Percentiles rank a stretch among this genome's conserved stretches.
Evolutionary conservation across 305 asterid genomes (phyloP).

Genomic region (Fraxinus nigra): DNA sequence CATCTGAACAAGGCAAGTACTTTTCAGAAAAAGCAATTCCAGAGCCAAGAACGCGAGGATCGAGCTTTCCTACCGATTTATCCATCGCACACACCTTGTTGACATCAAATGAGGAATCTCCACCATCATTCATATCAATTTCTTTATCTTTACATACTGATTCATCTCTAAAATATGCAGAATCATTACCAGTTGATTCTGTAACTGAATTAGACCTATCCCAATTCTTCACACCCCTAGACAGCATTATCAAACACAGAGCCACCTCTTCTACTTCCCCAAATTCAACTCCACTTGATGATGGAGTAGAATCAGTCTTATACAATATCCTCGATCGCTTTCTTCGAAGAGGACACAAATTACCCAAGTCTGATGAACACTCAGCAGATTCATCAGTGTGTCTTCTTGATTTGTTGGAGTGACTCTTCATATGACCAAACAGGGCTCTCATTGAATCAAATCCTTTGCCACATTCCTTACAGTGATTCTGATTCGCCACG

Average conservation of each 20-base stretch:
- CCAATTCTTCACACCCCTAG: constrained; percentile 47
- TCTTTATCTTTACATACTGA: constrained; percentile 26
- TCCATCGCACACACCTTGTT: constrained; percentile 5
- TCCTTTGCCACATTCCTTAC: constrained; percentile 64
- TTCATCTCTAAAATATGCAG: constrained; percentile 35
- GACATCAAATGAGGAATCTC: constrained; percentile 20
- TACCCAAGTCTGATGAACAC: constrained; percentile 42
- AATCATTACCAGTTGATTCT: constrained; percentile 28
- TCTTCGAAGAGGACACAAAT: constrained; percentile 47
- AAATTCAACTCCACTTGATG: constrained; percentile 35
- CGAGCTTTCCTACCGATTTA: constrained; percentile 7
- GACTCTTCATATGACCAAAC: constrained; percentile 88
- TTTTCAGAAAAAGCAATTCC: constrained; percentile 21
- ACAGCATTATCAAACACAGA: constrained; percentile 61
- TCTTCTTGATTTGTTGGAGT: constrained; percentile 50
- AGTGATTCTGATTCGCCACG: constrained; percentile 35
- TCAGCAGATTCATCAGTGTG: constrained; percentile 29
- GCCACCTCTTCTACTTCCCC: constrained; percentile 58
- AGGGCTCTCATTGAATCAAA: constrained; percentile 68
- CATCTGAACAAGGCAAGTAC: constrained; percentile 29
- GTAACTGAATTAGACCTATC: constrained; percentile 14
- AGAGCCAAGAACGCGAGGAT: constrained; percentile 9
- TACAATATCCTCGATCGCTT: constrained; percentile 63
- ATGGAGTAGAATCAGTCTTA: constrained; percentile 28
- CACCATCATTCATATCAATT: constrained; percentile 17